These are phyloP conservation scores for Phytopythium litorale DNA, from an alignment of 352 stramenopile species.

Conservation along the genomic window DNA sequence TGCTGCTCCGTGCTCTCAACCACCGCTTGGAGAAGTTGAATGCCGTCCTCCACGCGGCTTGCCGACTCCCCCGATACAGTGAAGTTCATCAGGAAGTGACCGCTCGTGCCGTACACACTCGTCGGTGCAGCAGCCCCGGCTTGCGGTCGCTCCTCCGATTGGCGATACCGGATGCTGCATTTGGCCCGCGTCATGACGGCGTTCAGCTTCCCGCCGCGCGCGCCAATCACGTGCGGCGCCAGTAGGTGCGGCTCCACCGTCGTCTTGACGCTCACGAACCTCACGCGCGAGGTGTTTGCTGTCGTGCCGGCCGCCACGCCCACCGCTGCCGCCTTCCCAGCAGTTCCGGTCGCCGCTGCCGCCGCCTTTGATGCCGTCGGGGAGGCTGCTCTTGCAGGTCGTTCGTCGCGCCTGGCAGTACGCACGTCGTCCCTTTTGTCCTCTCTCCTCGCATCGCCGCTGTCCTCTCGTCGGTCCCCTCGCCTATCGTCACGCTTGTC, in stretches of 20 bases:
- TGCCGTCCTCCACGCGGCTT: slow-evolving; percentile 38
- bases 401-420: background rate
- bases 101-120: background rate
- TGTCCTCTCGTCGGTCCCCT: background rate
- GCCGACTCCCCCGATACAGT: slow-evolving; percentile 46
- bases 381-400: background rate
- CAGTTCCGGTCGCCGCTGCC: background rate
- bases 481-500: slow-evolving; percentile 4
- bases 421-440: slow-evolving; percentile 2
- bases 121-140: background rate
- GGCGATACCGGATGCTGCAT: slow-evolving; percentile 46
- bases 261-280: slow-evolving; percentile 41
- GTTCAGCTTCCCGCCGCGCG: slow-evolving; percentile 46
- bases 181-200: slow-evolving; percentile 52
- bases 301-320: no score
- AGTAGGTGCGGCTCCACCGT: slow-evolving; percentile 35
- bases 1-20: slow-evolving; percentile 41
- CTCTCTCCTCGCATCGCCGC: background rate
- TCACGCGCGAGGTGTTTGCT: slow-evolving; percentile 6
- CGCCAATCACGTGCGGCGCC: slow-evolving; percentile 44
- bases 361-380: background rate
- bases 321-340: no score
- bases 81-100: slow-evolving; percentile 40
- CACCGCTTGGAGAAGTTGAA: slow-evolving; percentile 25
- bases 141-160: slow-evolving; percentile 4